phyloP scores from a whole-genome alignment of 2,329 filamentous ascomycete species.

The Lachnellula willkommii region DNA sequence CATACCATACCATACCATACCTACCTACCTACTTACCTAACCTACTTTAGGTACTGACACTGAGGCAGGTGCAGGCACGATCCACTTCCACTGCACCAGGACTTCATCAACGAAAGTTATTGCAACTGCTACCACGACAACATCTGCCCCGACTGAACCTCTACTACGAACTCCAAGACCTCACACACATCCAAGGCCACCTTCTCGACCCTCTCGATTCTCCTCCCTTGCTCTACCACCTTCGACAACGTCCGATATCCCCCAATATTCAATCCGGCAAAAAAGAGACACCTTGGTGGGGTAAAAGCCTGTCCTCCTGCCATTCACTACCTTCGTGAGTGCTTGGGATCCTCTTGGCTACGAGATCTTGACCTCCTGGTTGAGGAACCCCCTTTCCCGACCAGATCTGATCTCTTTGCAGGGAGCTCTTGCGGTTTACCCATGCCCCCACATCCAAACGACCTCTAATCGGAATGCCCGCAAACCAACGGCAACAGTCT shows the following conservation, averaged over 20 bases:
- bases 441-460: slow-evolving; percentile 11
- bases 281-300: slow-evolving; percentile 29
- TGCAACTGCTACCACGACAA: not conserved
- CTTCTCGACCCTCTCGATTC: not conserved
- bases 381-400: not conserved
- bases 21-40: no score
- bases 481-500: slow-evolving; percentile 48
- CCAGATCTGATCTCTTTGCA: slow-evolving; percentile 18
- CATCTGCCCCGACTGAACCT: not conserved
- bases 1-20: no score
- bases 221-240: not conserved
- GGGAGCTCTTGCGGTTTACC: slow-evolving; percentile 22
- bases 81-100: no score
- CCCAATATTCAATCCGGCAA: slow-evolving; percentile 8
- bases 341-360: slow-evolving; percentile 5
- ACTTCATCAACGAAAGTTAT: not conserved
- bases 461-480: slow-evolving; percentile 40
- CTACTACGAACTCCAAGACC: not conserved
- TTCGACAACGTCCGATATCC: not conserved
- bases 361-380: slow-evolving; percentile 1
- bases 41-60: no score
- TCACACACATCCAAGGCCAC: not conserved
- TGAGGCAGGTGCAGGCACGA: no score
- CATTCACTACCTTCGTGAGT: slow-evolving; percentile 21
- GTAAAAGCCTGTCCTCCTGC: slow-evolving; percentile 17